Conservation (phyloP, 192 early-diverging fungal genomes). For the Entomortierella parvispora region DNA sequence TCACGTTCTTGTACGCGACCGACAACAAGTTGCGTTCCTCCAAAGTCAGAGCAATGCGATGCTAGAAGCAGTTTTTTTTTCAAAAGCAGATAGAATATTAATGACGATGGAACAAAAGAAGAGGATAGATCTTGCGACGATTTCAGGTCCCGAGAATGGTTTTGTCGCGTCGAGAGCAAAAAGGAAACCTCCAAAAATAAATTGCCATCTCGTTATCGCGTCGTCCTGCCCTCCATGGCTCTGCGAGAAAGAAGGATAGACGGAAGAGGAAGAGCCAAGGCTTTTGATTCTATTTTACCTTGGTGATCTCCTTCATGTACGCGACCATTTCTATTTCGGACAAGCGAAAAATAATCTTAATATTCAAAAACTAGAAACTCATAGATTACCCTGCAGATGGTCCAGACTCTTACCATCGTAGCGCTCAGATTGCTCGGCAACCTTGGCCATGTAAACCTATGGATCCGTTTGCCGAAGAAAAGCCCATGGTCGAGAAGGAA, state of each 20-base stretch:
- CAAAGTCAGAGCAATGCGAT: slow-evolving; percentile 87
- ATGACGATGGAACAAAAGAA: not conserved
- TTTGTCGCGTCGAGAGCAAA: too few relatives aligned
- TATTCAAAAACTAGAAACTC: not conserved
- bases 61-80: slow-evolving; percentile 53
- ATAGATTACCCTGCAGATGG: too few relatives aligned
- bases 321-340: slow-evolving; percentile 48
- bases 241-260: slow-evolving; percentile 87
- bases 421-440: slow-evolving; percentile 96
- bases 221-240: slow-evolving; percentile 80
- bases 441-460: slow-evolving; percentile 98
- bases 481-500: not conserved
- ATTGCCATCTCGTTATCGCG: too few relatives aligned
- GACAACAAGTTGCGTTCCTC: slow-evolving; percentile 98
- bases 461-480: not conserved
- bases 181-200: too few relatives aligned
- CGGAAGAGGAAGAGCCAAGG: slow-evolving; percentile 72
- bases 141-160: too few relatives aligned
- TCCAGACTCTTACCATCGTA: slow-evolving; percentile 91
- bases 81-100: not conserved
- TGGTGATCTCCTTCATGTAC: slow-evolving; percentile 57
- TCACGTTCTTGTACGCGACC: slow-evolving; percentile 99
- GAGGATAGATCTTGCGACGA: slow-evolving; percentile 80
- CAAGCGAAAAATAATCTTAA: not conserved
- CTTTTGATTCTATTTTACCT: slow-evolving; percentile 27